Conservation (phyloP, 2,329 filamentous ascomycete genomes). For the Alternaria ethzedia region DNA sequence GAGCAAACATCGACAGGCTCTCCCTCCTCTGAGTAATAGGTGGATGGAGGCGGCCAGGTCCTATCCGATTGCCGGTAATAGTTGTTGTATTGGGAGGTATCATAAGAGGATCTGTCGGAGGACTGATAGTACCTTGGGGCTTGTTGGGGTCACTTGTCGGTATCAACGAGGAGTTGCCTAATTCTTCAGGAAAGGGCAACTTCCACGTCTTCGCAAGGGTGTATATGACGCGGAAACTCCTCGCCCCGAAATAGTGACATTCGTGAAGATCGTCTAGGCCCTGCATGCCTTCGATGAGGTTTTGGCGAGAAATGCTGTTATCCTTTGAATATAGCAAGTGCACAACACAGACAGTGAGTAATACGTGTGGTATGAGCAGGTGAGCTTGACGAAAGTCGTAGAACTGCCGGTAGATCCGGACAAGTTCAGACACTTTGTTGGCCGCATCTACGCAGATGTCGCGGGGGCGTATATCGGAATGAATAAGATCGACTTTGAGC, state of each 20-base stretch:
- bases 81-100: conserved; percentile 20
- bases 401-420: conserved; percentile 52
- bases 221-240: conserved; percentile 53
- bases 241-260: conserved; percentile 53
- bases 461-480: conserved; percentile 67
- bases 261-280: conserved; percentile 52
- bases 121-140: conserved; percentile 23
- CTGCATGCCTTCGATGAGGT: conserved; percentile 52
- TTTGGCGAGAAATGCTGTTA: conserved; percentile 41
- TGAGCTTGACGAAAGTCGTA: conserved; percentile 53
- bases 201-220: conserved; percentile 53
- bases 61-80: conserved; percentile 15
- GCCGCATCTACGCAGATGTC: conserved; percentile 66
- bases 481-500: conserved; percentile 65
- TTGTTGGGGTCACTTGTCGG: conserved; percentile 20
- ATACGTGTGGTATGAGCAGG: conserved; percentile 48
- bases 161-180: conserved; percentile 36
- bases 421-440: conserved; percentile 52
- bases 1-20: conserved; percentile 41
- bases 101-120: conserved; percentile 27
- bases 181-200: conserved; percentile 50
- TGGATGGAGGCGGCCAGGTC: conserved; percentile 1
- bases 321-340: conserved; percentile 54
- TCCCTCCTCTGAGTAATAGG: conserved; percentile 25
- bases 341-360: conserved; percentile 53